phyloP scores from a whole-genome alignment of 2,329 filamentous ascomycete genomes.

The Colletotrichum melonis region DNA sequence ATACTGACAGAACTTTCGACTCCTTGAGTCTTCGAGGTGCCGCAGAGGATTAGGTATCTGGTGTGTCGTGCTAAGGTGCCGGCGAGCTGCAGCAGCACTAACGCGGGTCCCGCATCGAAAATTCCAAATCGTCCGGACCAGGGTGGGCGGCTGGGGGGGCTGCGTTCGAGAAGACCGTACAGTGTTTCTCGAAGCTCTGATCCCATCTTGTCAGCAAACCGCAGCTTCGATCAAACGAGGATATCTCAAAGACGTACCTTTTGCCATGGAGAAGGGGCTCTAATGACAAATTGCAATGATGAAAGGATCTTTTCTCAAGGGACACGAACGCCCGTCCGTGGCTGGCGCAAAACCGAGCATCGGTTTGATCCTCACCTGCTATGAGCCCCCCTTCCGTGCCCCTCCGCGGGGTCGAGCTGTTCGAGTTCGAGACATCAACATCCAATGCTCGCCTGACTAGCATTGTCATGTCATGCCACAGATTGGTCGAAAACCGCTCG shows the following conservation, averaged over 20 bases:
- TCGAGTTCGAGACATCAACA: conserved; percentile 25
- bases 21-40: conserved; percentile 13
- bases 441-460: conserved; percentile 5
- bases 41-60: neutral
- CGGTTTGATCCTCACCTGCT: conserved; percentile 18
- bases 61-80: conserved; percentile 10
- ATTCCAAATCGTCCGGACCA: conserved; percentile 33
- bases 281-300: conserved; percentile 22
- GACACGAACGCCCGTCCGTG: neutral
- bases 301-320: neutral
- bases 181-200: conserved; percentile 11
- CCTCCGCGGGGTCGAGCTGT: conserved; percentile 21
- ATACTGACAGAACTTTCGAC: neutral
- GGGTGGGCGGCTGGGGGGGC: conserved; percentile 3
- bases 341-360: conserved; percentile 1
- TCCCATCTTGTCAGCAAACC: conserved; percentile 10
- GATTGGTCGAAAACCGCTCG: neutral
- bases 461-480: neutral
- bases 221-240: neutral
- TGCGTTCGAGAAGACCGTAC: conserved; percentile 3
- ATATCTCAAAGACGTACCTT: neutral
- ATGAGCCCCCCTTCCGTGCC: neutral
- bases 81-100: conserved; percentile 29
- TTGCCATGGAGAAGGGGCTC: neutral
- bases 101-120: conserved; percentile 22